These are phyloP conservation scores for Strobilomyces echinocephalus DNA, from an alignment of 768 basidiomycete genomes.

Conservation along the genomic window DNA sequence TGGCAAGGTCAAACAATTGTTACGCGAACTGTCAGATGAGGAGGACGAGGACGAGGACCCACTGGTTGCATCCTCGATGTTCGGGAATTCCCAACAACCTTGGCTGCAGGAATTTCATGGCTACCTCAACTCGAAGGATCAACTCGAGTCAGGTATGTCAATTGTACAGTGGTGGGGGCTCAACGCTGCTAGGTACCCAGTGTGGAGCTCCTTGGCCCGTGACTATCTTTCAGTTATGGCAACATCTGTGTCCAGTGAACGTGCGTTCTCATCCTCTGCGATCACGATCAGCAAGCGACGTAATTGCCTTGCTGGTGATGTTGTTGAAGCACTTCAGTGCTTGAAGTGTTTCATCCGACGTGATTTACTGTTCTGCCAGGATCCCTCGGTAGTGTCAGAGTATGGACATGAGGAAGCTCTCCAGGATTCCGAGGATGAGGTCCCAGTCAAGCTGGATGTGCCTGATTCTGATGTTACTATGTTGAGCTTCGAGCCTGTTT, in stretches of 20 bases:
- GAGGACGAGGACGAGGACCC: too few species aligned
- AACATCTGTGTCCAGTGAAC: not conserved
- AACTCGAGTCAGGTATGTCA: not conserved
- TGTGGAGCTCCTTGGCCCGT: not conserved
- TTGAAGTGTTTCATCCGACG: not conserved
- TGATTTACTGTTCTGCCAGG: not conserved
- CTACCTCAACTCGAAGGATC: not conserved
- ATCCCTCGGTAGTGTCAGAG: not conserved
- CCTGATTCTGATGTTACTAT: too few species aligned
- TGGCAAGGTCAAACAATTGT: too few species aligned
- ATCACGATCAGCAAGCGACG: not conserved
- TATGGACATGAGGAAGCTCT: too few species aligned
- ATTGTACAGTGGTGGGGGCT: not conserved
- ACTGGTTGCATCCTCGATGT: too few species aligned
- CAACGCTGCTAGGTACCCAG: not conserved
- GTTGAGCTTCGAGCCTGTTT: too few species aligned
- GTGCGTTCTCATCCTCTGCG: not conserved
- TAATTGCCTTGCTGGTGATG: not conserved
- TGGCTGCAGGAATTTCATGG: too few species aligned
- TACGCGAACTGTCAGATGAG: too few species aligned
- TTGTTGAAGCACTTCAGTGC: not conserved
- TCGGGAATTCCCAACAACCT: too few species aligned
- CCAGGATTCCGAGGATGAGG: too few species aligned
- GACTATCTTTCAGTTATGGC: not conserved
- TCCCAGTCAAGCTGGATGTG: too few species aligned